Evolutionary conservation across 2,329 filamentous ascomycete species (phyloP).

Genomic region (Epichloe sibirici): DNA sequence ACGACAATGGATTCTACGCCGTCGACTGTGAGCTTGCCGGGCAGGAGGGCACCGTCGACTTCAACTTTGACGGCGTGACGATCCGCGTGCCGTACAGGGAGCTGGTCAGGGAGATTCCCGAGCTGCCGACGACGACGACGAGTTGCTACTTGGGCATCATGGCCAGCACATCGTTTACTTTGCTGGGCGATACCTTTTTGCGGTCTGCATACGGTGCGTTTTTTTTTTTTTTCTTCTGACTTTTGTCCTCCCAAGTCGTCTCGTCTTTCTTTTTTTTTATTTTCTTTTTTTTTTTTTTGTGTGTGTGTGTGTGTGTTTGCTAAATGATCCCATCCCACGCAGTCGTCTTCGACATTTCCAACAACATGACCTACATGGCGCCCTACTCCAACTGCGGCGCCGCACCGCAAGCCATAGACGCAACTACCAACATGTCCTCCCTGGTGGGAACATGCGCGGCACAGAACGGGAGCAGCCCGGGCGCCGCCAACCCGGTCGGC

Average conservation of each 20-base stretch:
- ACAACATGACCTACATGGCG: conserved; percentile 34
- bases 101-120: conserved; percentile 23
- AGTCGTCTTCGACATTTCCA: conserved; percentile 41
- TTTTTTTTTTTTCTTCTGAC: not conserved
- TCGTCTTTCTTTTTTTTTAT: no score
- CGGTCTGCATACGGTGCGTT: conserved; percentile 37
- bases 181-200: conserved; percentile 45
- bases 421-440: conserved; percentile 6
- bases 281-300: no score
- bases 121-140: conserved; percentile 9
- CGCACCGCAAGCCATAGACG: conserved; percentile 9
- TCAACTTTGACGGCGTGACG: conserved; percentile 34
- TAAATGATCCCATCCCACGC: not conserved
- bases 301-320: not conserved
- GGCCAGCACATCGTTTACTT: conserved; percentile 31
- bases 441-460: conserved; percentile 9
- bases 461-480: not conserved
- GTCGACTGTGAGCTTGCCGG: conserved; percentile 32
- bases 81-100: conserved; percentile 38
- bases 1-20: conserved; percentile 31
- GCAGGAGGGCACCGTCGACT: conserved; percentile 33
- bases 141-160: conserved; percentile 38
- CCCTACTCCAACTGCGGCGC: conserved; percentile 38
- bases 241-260: no score
- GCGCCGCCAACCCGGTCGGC: not conserved